phyloP scores from a whole-genome alignment of 2,329 filamentous ascomycete species.

The Knoxdaviesia proteae region DNA sequence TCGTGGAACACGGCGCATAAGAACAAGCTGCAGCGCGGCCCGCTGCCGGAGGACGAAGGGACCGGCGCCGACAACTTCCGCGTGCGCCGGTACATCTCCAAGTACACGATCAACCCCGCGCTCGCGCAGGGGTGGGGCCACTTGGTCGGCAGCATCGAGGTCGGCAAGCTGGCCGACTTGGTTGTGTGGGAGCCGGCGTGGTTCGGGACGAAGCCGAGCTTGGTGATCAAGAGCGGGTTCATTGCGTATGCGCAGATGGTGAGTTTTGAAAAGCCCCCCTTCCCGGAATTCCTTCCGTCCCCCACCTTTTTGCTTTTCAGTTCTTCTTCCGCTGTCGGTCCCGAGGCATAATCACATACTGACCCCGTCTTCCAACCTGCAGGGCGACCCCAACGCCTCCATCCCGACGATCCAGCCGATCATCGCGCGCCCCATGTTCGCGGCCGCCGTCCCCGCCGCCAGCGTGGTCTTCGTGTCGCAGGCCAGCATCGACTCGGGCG shows the following conservation, averaged over 20 bases:
- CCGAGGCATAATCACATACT: not conserved
- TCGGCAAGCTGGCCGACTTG: slow-evolving; percentile 76
- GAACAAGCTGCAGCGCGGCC: slow-evolving; percentile 73
- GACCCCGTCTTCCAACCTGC: slow-evolving; percentile 1
- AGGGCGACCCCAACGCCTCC: slow-evolving; percentile 64
- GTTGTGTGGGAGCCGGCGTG: slow-evolving; percentile 69
- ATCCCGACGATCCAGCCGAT: slow-evolving; percentile 80
- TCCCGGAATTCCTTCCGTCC: not conserved
- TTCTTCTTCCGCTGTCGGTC: not conserved
- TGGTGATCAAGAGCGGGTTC: slow-evolving; percentile 74
- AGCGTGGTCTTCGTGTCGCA: slow-evolving; percentile 71
- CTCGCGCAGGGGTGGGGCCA: slow-evolving; percentile 80
- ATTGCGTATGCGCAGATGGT: slow-evolving; percentile 74
- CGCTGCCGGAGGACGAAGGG: slow-evolving; percentile 55
- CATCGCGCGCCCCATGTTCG: slow-evolving; percentile 73
- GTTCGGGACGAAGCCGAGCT: slow-evolving; percentile 70
- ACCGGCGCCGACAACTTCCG: slow-evolving; percentile 74
- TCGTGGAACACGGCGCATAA: slow-evolving; percentile 98
- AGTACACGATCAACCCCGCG: slow-evolving; percentile 91
- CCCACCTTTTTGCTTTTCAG: not conserved
- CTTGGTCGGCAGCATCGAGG: slow-evolving; percentile 67
- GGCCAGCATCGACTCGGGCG: slow-evolving; percentile 45
- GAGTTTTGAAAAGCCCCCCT: slow-evolving; percentile 9
- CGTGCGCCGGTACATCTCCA: slow-evolving; percentile 81
- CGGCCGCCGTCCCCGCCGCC: slow-evolving; percentile 45